phyloP scores from a whole-genome alignment of 257 asterid species.

The Thymus mandschuricus region DNA sequence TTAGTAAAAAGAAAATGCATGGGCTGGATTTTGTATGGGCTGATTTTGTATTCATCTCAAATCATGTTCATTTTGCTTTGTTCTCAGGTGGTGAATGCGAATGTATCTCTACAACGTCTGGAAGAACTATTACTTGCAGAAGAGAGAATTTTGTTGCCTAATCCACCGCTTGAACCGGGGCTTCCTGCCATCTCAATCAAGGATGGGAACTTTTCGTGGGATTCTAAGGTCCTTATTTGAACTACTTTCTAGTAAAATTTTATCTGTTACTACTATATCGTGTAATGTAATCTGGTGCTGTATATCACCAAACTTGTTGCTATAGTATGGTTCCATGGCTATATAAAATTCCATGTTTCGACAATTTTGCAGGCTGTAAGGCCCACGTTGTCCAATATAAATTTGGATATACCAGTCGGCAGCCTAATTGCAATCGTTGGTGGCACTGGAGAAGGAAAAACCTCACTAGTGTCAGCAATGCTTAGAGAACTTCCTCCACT shows the following conservation, averaged over 20 bases:
- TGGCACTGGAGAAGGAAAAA: constrained; percentile 97
- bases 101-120: constrained; percentile 78
- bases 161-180: constrained; percentile 69
- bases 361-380: constrained; percentile 55
- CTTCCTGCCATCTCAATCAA: constrained; percentile 82
- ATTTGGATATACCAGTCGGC: constrained; percentile 80
- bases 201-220: constrained; percentile 79
- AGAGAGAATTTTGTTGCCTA: constrained; percentile 76
- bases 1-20: not conserved
- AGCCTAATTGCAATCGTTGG: constrained; percentile 88
- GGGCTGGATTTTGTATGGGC: not conserved
- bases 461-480: constrained; percentile 86
- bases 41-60: too few relatives aligned
- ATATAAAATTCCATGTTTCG: constrained; percentile 11
- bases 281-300: constrained; percentile 19
- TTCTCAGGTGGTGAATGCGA: constrained; percentile 86
- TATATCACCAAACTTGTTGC: constrained; percentile 11
- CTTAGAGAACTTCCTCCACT: constrained; percentile 86
- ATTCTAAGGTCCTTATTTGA: constrained; percentile 61
- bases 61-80: constrained; percentile 11
- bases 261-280: not conserved
- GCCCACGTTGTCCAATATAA: constrained; percentile 74
- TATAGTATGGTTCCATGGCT: constrained; percentile 6
- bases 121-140: constrained; percentile 84
- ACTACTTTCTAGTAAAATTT: constrained; percentile 13